A percentile compares a stretch with the other conserved stretches of the same genome.
Evolutionary conservation across 2,329 filamentous ascomycete genomes (phyloP).

Genomic region (Clonostachys sp.): DNA sequence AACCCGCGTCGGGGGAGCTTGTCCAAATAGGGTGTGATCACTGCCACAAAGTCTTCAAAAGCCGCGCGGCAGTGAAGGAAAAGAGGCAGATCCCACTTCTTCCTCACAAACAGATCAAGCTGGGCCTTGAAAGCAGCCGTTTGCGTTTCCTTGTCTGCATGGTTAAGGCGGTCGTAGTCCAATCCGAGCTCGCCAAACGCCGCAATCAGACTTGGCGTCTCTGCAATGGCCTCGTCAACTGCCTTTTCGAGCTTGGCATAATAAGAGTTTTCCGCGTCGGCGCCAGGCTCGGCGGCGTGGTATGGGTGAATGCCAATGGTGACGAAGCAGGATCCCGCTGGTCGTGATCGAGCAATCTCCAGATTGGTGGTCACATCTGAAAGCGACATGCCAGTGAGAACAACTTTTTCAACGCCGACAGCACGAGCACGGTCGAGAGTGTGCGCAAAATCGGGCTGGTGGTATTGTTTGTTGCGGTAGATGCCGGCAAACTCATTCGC

Average conservation of each 20-base stretch:
- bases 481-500: slow-evolving; percentile 41
- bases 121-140: not conserved
- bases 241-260: slow-evolving; percentile 3
- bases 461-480: slow-evolving; percentile 43
- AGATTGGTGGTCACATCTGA: slow-evolving; percentile 18
- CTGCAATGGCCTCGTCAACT: not conserved
- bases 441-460: slow-evolving; percentile 34
- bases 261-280: slow-evolving; percentile 15
- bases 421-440: slow-evolving; percentile 32
- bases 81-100: not conserved
- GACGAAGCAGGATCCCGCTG: slow-evolving; percentile 25
- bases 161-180: slow-evolving; percentile 40
- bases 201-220: slow-evolving; percentile 21
- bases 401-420: slow-evolving; percentile 34
- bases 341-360: slow-evolving; percentile 17
- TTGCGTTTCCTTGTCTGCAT: slow-evolving; percentile 23
- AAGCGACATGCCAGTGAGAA: slow-evolving; percentile 31
- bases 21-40: not conserved
- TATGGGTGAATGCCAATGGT: slow-evolving; percentile 48
- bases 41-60: not conserved
- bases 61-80: not conserved
- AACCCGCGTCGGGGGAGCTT: not conserved
- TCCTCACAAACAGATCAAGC: not conserved
- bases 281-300: slow-evolving; percentile 36
- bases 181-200: slow-evolving; percentile 46